A percentile compares a stretch with the other conserved stretches of the same genome.
Conservation (phyloP, 2,329 filamentous ascomycete species). For the Aaosphaeria pasadenensis region DNA sequence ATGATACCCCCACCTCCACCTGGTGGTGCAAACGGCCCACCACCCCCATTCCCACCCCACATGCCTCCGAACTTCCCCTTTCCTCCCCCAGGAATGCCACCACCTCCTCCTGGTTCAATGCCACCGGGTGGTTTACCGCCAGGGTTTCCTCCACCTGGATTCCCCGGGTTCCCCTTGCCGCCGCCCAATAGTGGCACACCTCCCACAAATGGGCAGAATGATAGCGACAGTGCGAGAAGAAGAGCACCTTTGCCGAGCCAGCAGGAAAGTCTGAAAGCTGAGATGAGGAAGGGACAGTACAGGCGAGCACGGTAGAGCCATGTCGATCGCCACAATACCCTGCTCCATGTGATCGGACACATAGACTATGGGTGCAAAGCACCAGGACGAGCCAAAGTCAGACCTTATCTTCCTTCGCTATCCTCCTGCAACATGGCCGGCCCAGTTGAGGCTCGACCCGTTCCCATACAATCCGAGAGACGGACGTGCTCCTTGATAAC, state of each 20-base stretch:
- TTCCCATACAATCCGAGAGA: no score
- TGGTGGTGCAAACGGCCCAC: conserved; percentile 15
- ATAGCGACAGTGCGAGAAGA: conserved; percentile 46
- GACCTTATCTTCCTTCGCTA: no score
- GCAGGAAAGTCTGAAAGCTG: conserved; percentile 74
- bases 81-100: conserved; percentile 20
- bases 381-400: no score
- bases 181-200: conserved; percentile 21
- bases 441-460: no score
- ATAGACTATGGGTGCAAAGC: no score
- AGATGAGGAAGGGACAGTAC: conserved; percentile 62
- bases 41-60: conserved; percentile 18
- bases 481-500: no score
- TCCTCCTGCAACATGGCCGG: no score
- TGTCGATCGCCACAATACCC: background rate
- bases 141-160: conserved; percentile 20
- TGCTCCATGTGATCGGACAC: no score
- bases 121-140: conserved; percentile 20
- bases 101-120: conserved; percentile 22
- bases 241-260: conserved; percentile 77
- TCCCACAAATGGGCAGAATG: conserved; percentile 11
- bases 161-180: conserved; percentile 35
- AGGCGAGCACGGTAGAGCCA: conserved; percentile 21
- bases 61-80: conserved; percentile 18
- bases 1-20: conserved; percentile 24